These are phyloP conservation scores for Fomes fomentarius DNA, from an alignment of 1,284 basidiomycete genomes.

Conservation along the genomic window DNA sequence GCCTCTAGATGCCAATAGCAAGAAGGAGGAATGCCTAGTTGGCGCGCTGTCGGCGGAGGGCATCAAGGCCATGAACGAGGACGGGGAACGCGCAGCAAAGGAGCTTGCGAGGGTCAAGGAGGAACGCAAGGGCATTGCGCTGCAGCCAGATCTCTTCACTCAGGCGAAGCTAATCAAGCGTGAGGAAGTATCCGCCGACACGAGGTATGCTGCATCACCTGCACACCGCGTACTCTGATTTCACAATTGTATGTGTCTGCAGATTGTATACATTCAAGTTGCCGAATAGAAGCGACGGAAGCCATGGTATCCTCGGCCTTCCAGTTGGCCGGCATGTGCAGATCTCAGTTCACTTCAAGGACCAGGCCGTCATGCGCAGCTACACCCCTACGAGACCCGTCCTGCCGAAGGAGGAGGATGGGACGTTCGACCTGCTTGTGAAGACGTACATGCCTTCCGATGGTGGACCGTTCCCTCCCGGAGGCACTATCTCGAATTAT, in stretches of 20 bases:
- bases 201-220: too few species aligned
- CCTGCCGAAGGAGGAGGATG: constrained; percentile 29
- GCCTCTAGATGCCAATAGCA: constrained; percentile 22
- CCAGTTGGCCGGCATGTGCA: constrained; percentile 29
- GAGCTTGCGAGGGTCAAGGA: constrained; percentile 23
- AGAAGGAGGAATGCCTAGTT: constrained; percentile 26
- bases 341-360: constrained; percentile 28
- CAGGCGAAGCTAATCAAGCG: constrained; percentile 23
- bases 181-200: constrained; percentile 17
- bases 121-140: constrained; percentile 19
- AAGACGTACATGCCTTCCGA: constrained; percentile 29
- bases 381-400: constrained; percentile 30
- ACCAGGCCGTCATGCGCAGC: constrained; percentile 27
- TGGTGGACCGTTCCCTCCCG: constrained; percentile 20
- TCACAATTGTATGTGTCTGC: neutral
- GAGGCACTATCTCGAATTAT: constrained; percentile 30
- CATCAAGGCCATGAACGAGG: constrained; percentile 26
- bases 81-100: constrained; percentile 24
- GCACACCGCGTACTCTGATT: too few species aligned
- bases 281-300: constrained; percentile 16
- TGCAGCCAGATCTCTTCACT: constrained; percentile 27
- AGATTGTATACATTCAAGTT: constrained; percentile 29
- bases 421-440: constrained; percentile 30
- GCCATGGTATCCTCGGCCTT: constrained; percentile 22
- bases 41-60: constrained; percentile 25